Evolutionary conservation across 108 stramenopile species (phyloP), one percentile per base, ranked within the genome.

Genomic region (Nitzschia putrida): DNA sequence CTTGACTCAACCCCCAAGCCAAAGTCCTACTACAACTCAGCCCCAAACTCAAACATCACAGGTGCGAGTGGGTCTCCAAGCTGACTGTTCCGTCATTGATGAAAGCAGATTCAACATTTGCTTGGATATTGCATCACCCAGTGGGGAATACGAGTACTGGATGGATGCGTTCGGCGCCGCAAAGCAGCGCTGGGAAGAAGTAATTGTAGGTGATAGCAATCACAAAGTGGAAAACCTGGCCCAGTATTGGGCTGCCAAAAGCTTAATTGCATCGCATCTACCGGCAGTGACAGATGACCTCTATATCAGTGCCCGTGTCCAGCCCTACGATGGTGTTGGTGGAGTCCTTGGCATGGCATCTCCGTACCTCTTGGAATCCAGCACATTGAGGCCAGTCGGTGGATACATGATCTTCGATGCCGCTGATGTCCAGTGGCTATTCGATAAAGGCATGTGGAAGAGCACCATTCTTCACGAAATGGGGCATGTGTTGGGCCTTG

Each of bases 401-500:
- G 60, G 60, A 8, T 37, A 6, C 7, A 67, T 72, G 65, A 21
- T 53, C 41, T 64, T 58, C 44, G 69, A 74, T 61, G 45, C 44
- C 53, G 54, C 29, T 9, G 42, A 71, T 1, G 8, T 70, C 23
- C 21, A 23, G 11, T 24, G n/a, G 66, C 6, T 66, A 42, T 8
- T 43, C 8, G 29, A 61, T 38, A 44, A 45, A 0, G 2, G 63
- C 23, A 40, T 52, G 44, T 44, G 61, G 42, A 25, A 29, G 12
- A 55, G 18, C 6, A 34, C 64, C 18, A 77, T 81, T 52, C 66
- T 76, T 53, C 81, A 82, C 44, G 81, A 82, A 43, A 66, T 82
- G 61, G 81, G 73, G 14, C 81, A 82, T 51, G 81, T 82, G 0
- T 23, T 78, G 40, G 81, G 81, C 4, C 41, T 82, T 37, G 81